Evolutionary conservation across 805 yeast genomes (phyloP).

Genomic region (Zygosaccharomyces rouxii): DNA sequence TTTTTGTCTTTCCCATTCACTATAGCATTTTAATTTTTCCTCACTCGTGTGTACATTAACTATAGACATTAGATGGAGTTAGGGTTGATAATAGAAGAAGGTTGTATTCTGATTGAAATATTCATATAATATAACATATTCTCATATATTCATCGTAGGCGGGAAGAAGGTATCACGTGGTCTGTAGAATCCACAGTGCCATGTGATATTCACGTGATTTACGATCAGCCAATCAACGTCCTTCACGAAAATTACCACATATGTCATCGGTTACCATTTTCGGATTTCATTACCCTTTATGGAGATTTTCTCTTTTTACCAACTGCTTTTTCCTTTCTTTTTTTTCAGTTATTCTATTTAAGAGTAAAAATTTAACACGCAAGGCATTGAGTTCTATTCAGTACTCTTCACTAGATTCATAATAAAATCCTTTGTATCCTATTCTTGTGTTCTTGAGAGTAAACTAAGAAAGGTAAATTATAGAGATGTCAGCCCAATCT

Average conservation of each 20-base stretch:
- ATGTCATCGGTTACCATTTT: neutral
- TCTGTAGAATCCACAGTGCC: neutral
- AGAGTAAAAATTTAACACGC: slow-evolving; percentile 1
- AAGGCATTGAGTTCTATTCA: neutral
- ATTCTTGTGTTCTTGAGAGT: neutral
- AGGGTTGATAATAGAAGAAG: neutral
- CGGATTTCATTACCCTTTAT: neutral
- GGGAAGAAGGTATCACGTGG: too few species aligned
- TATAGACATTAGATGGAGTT: neutral
- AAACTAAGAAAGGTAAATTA: neutral
- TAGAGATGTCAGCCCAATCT: slow-evolving; percentile 7
- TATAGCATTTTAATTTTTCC: neutral
- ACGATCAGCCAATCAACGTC: neutral
- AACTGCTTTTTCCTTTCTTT: neutral
- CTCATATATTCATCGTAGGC: neutral
- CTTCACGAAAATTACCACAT: neutral
- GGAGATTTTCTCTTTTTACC: neutral
- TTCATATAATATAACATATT: neutral
- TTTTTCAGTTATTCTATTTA: slow-evolving; percentile 2
- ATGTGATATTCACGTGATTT: neutral
- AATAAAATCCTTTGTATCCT: neutral
- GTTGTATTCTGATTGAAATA: neutral
- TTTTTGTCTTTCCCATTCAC: neutral
- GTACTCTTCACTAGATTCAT: neutral
- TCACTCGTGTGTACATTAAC: neutral